Evolutionary conservation across 129 eudicot species (phyloP), one percentile per base, ranked within the genome.

Genomic region (Gnaphalium uliginosum): DNA sequence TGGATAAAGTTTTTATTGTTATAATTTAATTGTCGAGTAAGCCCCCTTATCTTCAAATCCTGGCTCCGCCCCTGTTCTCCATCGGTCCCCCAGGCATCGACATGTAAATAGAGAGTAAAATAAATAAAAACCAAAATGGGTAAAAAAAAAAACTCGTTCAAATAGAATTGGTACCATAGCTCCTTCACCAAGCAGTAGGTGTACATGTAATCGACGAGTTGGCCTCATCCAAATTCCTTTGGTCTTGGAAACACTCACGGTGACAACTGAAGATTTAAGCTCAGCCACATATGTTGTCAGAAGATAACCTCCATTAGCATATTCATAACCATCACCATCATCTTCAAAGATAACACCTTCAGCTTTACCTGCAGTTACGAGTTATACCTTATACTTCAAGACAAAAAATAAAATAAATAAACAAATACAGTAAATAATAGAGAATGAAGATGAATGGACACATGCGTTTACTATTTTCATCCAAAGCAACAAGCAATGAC

Each of bases 311-410:
- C 94, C 90, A 19, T 66, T 83, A 29, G 68, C 81, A 83, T 89
- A 95, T 78, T 69, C 94, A 76, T 89, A 95, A 24, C 99, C 97
- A 83, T 95, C 97, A 65, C 99, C 99, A 75, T 91, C 94, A 76
- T 95, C 99, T 86, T 95, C 99, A 75, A 82, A 95, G 37, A 95
- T 85, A 70, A 87, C 79, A 66, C 99, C 99, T 79, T 89, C 82
- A 75, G 96, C 97, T 85, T 89, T 91, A 64, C 98, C 98, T 86
- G 89, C 72, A 80, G 71, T 79, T 54, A 43, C 21, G 54, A 70
- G 35, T 68, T 27, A 30, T 0, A 32, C 6, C 1, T 35, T 32
- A 33, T 65, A 6, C 13, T 62, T 13, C 8, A 27, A 25, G 17
- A 60, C 5, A 27, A 18, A 18, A 14, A 17, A 48, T 11, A 13